Evolutionary conservation across 768 basidiomycete genomes (phyloP), one percentile per base, ranked within the genome.

Genomic region (Auriscalpium microsporum): DNA sequence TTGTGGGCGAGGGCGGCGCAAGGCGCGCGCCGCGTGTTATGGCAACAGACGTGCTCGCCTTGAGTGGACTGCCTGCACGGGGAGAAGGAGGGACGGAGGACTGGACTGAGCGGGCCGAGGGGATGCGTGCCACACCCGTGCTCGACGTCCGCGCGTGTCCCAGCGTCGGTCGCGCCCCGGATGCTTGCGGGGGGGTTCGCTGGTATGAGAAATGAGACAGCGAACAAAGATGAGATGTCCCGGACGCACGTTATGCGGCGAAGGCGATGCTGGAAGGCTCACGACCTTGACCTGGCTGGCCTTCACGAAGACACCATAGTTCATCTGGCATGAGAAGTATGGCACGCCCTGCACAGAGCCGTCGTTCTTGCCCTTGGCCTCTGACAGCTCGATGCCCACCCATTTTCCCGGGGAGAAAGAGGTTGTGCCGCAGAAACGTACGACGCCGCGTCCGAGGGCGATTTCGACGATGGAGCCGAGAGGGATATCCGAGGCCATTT

Each of bases 281-380:
- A 84, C 69, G 4, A 78, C 64, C 66, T 81, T 90, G 59, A 97
- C 89, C 68, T 92, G 88, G 65, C 87, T 87, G 0, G 88, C 82
- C 37, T 90, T 78, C 6, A 97, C 85, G 67, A 99, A 98, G 33
- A 98, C 87, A 48, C 96, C 96, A 72, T 90, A 74, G 34, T 75
- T 74, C 48, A 76, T 73, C 63, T 78, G 79, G 73, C 93, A 97
- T 16, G 73, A 75, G 69, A 99, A 99, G 72, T 98, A 99, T 1
- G 70, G 59, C 49, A 82, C 70, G 14, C 87, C 92, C 37, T 85
- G 75, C 8, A 99, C 87, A 1, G 83, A 80, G 1, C 96, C 96
- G 63, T 98, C 90, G 74, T 99, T 99, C 84, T 98, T 99, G 40
- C 96, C 96, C 46, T 81, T 86, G 8, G 81, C 71, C 63, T 86